Percentiles rank a stretch among this genome's conserved stretches.
Evolutionary conservation across 805 yeast genomes (phyloP).

Genomic region (Brettanomyces custersianus): DNA sequence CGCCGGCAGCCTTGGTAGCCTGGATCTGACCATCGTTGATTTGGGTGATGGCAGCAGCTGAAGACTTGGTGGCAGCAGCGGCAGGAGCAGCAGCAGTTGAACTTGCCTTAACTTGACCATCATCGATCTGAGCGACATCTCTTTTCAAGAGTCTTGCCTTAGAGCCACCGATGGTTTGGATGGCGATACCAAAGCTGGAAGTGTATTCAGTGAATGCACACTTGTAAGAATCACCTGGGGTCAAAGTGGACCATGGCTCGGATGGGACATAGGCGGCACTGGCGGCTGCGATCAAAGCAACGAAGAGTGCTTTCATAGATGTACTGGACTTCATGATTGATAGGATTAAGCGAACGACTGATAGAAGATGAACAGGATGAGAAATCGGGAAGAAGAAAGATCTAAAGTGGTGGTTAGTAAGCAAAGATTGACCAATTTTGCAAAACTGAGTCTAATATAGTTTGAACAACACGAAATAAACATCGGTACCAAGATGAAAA

Average conservation of each 20-base stretch:
- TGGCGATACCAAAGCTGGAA: slow-evolving; percentile 61
- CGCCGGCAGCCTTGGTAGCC: slow-evolving; percentile 26
- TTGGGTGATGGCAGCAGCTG: slow-evolving; percentile 11
- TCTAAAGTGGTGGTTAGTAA: too few relatives aligned
- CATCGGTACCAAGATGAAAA: too few relatives aligned
- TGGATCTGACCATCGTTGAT: slow-evolving; percentile 38
- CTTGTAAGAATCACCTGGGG: slow-evolving; percentile 44
- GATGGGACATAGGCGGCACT: slow-evolving; percentile 57
- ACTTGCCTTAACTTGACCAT: slow-evolving; percentile 32
- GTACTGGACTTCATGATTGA: slow-evolving; percentile 8
- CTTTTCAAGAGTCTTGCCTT: slow-evolving; percentile 27
- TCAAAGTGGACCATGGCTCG: slow-evolving; percentile 64
- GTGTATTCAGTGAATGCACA: slow-evolving; percentile 49
- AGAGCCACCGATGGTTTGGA: slow-evolving; percentile 47
- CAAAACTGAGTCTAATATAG: too few relatives aligned
- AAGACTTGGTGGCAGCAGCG: slow-evolving; percentile 2
- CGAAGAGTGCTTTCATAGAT: slow-evolving; percentile 20
- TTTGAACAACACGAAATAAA: too few relatives aligned
- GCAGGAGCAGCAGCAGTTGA: slow-evolving; percentile 6
- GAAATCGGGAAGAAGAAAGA: slow-evolving; percentile 1
- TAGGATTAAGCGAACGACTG: background rate
- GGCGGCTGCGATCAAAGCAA: slow-evolving; percentile 37
- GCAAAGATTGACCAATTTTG: too few relatives aligned
- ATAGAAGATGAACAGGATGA: slow-evolving; percentile 1
- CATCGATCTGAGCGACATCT: slow-evolving; percentile 36